Conservation (phyloP, 2,329 filamentous ascomycete species). For the Scedosporium boydii region DNA sequence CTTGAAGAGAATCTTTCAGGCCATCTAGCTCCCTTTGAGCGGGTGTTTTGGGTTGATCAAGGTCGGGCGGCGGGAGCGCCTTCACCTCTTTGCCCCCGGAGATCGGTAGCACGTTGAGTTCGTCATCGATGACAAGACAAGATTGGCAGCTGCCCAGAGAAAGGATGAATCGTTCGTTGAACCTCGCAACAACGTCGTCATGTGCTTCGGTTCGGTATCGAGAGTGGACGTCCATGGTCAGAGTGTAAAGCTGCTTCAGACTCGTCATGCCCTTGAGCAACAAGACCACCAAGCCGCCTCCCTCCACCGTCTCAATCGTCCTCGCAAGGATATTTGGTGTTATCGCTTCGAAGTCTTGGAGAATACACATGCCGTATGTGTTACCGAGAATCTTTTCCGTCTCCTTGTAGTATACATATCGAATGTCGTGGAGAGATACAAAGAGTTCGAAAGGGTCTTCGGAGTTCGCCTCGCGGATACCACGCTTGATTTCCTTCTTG, state of each 20-base stretch:
- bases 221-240: constrained; percentile 97
- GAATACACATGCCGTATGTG: constrained; percentile 95
- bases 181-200: constrained; percentile 85
- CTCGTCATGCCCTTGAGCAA: constrained; percentile 94
- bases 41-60: constrained; percentile 62
- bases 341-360: constrained; percentile 96
- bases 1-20: constrained; percentile 79
- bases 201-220: constrained; percentile 95
- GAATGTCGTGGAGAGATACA: constrained; percentile 90
- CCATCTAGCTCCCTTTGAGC: constrained; percentile 68
- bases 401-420: constrained; percentile 99
- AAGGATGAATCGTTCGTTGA: constrained; percentile 95
- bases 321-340: constrained; percentile 94
- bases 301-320: constrained; percentile 95
- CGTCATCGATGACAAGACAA: constrained; percentile 93
- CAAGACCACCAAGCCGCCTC: constrained; percentile 82
- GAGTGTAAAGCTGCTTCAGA: constrained; percentile 90
- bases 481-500: constrained; percentile 94
- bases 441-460: constrained; percentile 97
- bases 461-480: constrained; percentile 81
- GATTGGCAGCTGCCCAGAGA: constrained; percentile 92
- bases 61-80: constrained; percentile 65
- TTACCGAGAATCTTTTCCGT: constrained; percentile 98
- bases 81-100: constrained; percentile 89
- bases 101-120: constrained; percentile 93